Base-by-base conservation (phyloP, 1,139 yeast genomes). In the Magnusiomyces paraingens region DNA sequence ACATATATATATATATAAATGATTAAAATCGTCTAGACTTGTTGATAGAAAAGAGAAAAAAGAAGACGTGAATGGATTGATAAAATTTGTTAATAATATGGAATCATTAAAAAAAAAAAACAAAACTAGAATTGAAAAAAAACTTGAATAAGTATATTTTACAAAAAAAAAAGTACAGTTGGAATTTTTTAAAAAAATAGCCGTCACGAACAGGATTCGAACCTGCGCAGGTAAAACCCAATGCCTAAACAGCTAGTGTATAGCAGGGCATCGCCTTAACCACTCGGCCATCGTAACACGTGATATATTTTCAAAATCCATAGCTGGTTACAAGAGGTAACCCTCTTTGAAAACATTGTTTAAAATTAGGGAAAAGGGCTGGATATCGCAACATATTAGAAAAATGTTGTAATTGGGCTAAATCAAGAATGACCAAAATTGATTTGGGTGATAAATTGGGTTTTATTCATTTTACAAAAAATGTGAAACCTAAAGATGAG, bases 201-300 rank as follows among this genome's bases (percentile, higher is more conserved):
- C 54, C 88, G 88, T 82, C 81, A 83, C 86, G 80, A 85, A 81
- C 88, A 83, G 86, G 88, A 83, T 83, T 83, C 87, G 88, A 83
- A 83, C 88, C 86, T 83, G 86, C 87, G 88, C 82, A 80, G 84
- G 87, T 79, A 82, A 75, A 81, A 78, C 87, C 84, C 87, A 83
- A 81, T 81, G 81, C 86, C 87, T 83, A 57, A 66, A 64, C 80
- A 67, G 73, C 80, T 66, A 44, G 32, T 29, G 32, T 44, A 57
- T 80, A 81, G 86, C 86, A 82, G 87, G 86, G 86, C 83, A 81
- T 80, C 87, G 86, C 87, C 86, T 82, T 82, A 82, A 82, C 87
- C 87, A 81, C 87, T 82, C 87, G 86, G 86, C 85, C 86, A 82
- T 86, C 79, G 85, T 75, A 73, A 76, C 81, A 5, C 8, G n/a